Evolutionary conservation across 257 asterid genomes (phyloP).

Genomic region (Scutellaria barbata): DNA sequence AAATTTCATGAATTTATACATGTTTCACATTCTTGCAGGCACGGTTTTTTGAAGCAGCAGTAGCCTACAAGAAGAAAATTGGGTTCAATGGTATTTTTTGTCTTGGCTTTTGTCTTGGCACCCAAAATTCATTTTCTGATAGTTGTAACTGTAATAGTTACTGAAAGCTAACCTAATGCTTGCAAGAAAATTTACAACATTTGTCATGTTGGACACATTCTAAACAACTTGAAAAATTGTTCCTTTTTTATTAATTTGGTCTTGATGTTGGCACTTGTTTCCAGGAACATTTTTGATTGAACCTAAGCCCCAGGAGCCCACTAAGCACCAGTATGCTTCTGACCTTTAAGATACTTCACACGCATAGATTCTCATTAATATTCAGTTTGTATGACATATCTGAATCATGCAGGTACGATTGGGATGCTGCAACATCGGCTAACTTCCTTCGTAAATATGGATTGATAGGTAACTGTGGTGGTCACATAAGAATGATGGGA

Average conservation of each 20-base stretch:
- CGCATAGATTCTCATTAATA: neutral
- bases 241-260: neutral
- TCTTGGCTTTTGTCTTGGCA: conserved; percentile 6
- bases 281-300: conserved; percentile 95
- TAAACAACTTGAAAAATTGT: neutral
- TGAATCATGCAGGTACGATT: conserved; percentile 70
- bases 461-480: conserved; percentile 59
- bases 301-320: conserved; percentile 99
- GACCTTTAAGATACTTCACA: neutral
- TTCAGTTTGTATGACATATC: conserved; percentile 22
- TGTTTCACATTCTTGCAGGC: conserved; percentile 57
- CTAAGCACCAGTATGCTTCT: conserved; percentile 64
- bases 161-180: neutral
- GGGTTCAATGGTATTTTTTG: conserved; percentile 75
- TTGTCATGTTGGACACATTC: neutral
- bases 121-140: neutral
- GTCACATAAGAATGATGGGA: neutral
- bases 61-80: conserved; percentile 92
- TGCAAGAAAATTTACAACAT: neutral
- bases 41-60: conserved; percentile 89
- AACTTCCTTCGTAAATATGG: conserved; percentile 93
- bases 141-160: neutral
- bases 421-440: conserved; percentile 99
- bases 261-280: conserved; percentile 11
- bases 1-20: neutral